Evolutionary conservation across 306 rosid species (phyloP).

Genomic region (Trichosanthes truncata): DNA sequence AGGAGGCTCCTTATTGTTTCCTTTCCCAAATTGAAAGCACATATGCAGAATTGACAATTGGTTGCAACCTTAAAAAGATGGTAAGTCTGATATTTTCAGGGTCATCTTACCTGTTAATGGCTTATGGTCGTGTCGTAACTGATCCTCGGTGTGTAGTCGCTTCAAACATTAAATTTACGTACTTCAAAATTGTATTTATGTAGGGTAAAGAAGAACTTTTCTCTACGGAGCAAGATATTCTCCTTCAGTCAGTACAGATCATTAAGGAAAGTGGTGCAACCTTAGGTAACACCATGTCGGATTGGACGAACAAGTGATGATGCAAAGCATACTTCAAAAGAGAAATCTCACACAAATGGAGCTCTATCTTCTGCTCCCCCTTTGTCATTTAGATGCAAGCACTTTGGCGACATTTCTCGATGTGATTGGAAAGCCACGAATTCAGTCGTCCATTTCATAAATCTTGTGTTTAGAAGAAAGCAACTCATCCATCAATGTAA

Average conservation of each 20-base stretch:
- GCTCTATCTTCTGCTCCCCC: neutral
- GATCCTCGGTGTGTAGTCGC: neutral
- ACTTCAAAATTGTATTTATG: neutral
- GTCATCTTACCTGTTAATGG: neutral
- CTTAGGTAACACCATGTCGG: conserved; percentile 26
- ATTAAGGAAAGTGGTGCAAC: conserved; percentile 53
- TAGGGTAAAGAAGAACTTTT: conserved; percentile 60
- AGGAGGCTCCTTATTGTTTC: conserved; percentile 72
- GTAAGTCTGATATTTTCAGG: conserved; percentile 20
- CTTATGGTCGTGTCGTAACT: neutral
- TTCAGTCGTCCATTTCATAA: neutral
- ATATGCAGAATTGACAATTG: conserved; percentile 62
- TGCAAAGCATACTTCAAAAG: neutral
- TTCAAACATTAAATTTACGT: neutral
- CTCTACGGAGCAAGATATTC: conserved; percentile 72
- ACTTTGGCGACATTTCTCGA: neutral
- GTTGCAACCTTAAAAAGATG: conserved; percentile 77
- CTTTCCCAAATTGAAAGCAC: conserved; percentile 60
- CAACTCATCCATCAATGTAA: neutral
- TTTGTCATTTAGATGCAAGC: neutral
- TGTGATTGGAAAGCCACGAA: neutral
- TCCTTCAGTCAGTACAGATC: conserved; percentile 51
- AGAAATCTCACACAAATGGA: neutral
- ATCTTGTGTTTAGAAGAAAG: neutral
- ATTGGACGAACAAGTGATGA: neutral